Percentiles rank a stretch among this genome's conserved stretches.
phyloP scores from a whole-genome alignment of 2,329 filamentous ascomycete genomes.

The Berkeleyomyces basicola region DNA sequence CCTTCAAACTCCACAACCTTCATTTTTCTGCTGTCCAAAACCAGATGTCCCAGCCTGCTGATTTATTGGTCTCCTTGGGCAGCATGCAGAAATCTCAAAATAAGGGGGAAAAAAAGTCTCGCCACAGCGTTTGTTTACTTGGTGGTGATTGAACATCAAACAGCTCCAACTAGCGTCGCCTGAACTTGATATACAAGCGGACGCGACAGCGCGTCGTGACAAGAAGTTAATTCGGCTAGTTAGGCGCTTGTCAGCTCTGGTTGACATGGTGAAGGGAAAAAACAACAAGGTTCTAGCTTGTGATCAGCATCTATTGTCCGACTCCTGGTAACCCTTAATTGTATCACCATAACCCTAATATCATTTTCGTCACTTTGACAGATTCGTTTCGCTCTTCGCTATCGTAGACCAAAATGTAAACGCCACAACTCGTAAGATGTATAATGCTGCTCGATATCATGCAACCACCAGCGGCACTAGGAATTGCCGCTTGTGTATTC shows the following conservation, averaged over 20 bases:
- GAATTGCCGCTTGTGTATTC: not conserved
- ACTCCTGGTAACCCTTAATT: not conserved
- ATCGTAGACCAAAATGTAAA: too few relatives aligned
- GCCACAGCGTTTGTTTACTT: not conserved
- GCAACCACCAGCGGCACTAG: not conserved
- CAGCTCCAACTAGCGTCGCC: not conserved
- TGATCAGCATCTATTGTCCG: not conserved
- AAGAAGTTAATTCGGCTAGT: not conserved
- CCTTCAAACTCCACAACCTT: not conserved
- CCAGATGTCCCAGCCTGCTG: not conserved
- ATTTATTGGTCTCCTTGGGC: not conserved
- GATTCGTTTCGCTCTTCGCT: too few relatives aligned
- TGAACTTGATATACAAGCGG: not conserved
- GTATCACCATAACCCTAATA: not conserved
- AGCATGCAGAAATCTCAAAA: not conserved
- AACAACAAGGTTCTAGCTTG: not conserved
- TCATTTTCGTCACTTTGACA: not conserved
- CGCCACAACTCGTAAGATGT: not conserved
- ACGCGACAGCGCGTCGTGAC: not conserved
- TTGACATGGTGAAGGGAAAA: not conserved
- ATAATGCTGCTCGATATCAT: too few relatives aligned
- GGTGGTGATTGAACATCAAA: not conserved
- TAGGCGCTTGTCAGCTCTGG: not conserved
- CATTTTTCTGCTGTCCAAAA: not conserved
- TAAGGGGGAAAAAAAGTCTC: not conserved